Evolutionary conservation across 73 alveolate genomes (phyloP), one percentile per base, ranked within the genome.

Genomic region (Breviolum minutum): DNA sequence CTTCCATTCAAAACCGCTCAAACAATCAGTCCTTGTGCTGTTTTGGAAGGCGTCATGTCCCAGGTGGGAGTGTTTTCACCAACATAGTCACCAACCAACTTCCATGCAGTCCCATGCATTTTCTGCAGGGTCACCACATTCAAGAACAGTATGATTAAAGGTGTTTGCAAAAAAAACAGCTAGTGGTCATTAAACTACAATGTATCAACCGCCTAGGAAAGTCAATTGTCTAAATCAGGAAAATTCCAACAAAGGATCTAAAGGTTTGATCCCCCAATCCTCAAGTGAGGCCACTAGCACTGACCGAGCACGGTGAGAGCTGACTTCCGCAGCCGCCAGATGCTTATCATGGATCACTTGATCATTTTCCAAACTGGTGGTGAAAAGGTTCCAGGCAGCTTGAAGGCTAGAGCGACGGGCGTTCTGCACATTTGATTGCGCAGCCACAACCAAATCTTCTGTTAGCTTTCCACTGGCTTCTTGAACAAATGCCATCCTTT

Each of bases 31-130:
- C 92, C 92, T 83, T 83, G 92, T 5, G 61, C 24, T 6, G 76
- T 6, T 60, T 61, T 83, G 27, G 76, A 12, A 11, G 62, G 12
- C 26, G 62, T 12, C 26, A 83, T 20, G 62, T 83, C 92, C 92
- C 92, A 83, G 24, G 32, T 48, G 5, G 92, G 92, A 7, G 62
- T 54, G 24, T 26, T 13, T 26, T 83, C 92, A 20, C 6, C 76
- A 3, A 61, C 76, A 61, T 83, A 61, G 76, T 60, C 76, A 3
- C 62, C 76, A 10, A 83, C 74, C 29, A 83, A 74, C 92, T 83
- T 83, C 92, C 92, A 83, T 0, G 92, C 92, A 5, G 92, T 83
- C 26, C n/a, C 76, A 61, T 83, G 92, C 92, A 83, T 83, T 83
- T 83, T 83, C 92, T 83, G 19, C 92, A 83, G 91, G 91, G 91